phyloP scores from a whole-genome alignment of 176 grass and related monocot genomes.

The Oryza punctata region DNA sequence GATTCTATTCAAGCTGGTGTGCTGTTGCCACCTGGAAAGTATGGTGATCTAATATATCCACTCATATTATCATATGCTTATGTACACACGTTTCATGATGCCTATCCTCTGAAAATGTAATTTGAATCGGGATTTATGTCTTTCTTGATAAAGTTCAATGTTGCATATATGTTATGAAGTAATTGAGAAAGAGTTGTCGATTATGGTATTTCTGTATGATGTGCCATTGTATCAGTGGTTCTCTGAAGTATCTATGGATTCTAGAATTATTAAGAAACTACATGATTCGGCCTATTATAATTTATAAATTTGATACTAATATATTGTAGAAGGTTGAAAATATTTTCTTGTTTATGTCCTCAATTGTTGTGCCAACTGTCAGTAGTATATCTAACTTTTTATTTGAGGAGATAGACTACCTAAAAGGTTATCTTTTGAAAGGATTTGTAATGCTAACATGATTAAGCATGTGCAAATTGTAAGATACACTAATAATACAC shows the following conservation, averaged over 20 bases:
- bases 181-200: neutral
- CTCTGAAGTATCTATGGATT: conserved; percentile 8
- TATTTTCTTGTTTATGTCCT: conserved; percentile 10
- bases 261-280: neutral
- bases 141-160: conserved; percentile 30
- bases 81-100: neutral
- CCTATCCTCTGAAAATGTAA: conserved; percentile 15
- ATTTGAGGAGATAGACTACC: neutral
- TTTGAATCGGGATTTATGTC: neutral
- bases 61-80: neutral
- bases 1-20: conserved; percentile 67
- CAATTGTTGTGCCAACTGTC: conserved; percentile 29
- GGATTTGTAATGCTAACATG: neutral
- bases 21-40: conserved; percentile 68
- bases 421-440: conserved; percentile 21
- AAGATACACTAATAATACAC: neutral
- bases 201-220: conserved; percentile 19
- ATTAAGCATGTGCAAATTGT: neutral
- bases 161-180: conserved; percentile 20
- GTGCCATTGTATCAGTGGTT: conserved; percentile 19
- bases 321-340: neutral
- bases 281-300: conserved; percentile 26
- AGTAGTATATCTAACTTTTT: neutral
- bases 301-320: conserved; percentile 23
- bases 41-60: conserved; percentile 36